phyloP scores from a whole-genome alignment of 1,139 yeast species.

The Lodderomyces oxycetoniae region DNA sequence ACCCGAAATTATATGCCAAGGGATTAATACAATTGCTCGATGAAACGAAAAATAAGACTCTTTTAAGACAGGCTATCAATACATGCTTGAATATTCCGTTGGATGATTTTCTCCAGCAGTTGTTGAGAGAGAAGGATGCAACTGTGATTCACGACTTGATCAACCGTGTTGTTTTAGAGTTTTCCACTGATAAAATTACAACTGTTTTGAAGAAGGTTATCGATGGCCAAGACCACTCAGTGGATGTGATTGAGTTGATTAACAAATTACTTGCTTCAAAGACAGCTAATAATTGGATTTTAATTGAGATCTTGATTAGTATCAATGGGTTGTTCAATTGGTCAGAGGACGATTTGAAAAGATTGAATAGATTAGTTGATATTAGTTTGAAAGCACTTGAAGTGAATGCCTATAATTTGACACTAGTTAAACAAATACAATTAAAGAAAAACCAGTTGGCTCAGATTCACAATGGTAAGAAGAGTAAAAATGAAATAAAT shows the following conservation, averaged over 20 bases:
- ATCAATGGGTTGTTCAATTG: slow-evolving; percentile 68
- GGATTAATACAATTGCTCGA: slow-evolving; percentile 51
- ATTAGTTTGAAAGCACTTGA: slow-evolving; percentile 47
- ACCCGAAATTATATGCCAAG: slow-evolving; percentile 56
- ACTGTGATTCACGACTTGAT: slow-evolving; percentile 68
- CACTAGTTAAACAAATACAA: slow-evolving; percentile 50
- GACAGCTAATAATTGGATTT: slow-evolving; percentile 48
- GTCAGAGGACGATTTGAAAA: slow-evolving; percentile 44
- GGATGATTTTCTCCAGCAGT: slow-evolving; percentile 56
- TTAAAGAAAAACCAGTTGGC: slow-evolving; percentile 20
- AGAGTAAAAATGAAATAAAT: slow-evolving; percentile 14
- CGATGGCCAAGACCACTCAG: slow-evolving; percentile 29
- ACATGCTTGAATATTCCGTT: slow-evolving; percentile 70
- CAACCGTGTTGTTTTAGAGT: slow-evolving; percentile 61
- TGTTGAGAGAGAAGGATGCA: slow-evolving; percentile 41
- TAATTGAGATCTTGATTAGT: slow-evolving; percentile 62
- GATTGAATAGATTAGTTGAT: slow-evolving; percentile 42
- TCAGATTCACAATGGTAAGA: neutral
- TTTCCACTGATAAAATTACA: slow-evolving; percentile 46
- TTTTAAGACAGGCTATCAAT: slow-evolving; percentile 75
- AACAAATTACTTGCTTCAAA: slow-evolving; percentile 12
- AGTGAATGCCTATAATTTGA: slow-evolving; percentile 49
- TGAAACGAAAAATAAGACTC: slow-evolving; percentile 43
- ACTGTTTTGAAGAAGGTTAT: slow-evolving; percentile 22
- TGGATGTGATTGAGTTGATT: slow-evolving; percentile 42